Evolutionary conservation across 352 stramenopile species (phyloP).

Genomic region (Phytophthora sp.): DNA sequence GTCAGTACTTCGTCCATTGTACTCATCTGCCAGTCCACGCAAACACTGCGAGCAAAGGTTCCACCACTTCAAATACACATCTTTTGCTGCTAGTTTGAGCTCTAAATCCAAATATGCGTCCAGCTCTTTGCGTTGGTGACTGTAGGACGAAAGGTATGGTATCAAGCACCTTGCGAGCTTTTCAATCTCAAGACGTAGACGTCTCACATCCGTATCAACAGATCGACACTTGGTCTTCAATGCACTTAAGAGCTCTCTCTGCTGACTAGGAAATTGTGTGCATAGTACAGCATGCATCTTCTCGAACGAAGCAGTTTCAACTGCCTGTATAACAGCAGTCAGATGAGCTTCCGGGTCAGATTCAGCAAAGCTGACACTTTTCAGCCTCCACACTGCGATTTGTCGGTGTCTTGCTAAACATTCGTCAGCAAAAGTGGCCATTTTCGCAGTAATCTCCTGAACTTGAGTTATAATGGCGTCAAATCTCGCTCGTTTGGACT

Average conservation of each 20-base stretch:
- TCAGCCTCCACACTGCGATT: slow-evolving; percentile 48
- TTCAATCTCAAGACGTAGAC: slow-evolving; percentile 37
- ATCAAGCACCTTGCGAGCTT: slow-evolving; percentile 35
- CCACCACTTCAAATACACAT: slow-evolving; percentile 61
- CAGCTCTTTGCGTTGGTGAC: slow-evolving; percentile 40
- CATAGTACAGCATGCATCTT: slow-evolving; percentile 19
- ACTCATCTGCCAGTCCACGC: slow-evolving; percentile 2
- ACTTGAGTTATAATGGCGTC: slow-evolving; percentile 5
- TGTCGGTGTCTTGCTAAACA: slow-evolving; percentile 59
- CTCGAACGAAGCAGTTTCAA: slow-evolving; percentile 38
- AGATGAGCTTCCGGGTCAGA: slow-evolving; percentile 15
- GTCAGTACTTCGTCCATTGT: slow-evolving; percentile 4
- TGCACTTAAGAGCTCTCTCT: slow-evolving; percentile 30
- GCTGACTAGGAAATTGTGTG: slow-evolving; percentile 13
- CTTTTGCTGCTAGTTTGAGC: slow-evolving; percentile 28
- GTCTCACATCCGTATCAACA: slow-evolving; percentile 44
- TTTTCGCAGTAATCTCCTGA: slow-evolving; percentile 21
- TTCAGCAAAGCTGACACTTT: slow-evolving; percentile 34
- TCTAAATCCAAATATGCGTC: slow-evolving; percentile 43
- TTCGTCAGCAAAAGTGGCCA: slow-evolving; percentile 49
- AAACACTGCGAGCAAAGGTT: slow-evolving; percentile 38
- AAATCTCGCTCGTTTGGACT: slow-evolving; percentile 11
- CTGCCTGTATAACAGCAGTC: slow-evolving; percentile 10
- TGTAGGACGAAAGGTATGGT: slow-evolving; percentile 51
- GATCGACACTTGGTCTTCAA: slow-evolving; percentile 39